phyloP scores from a whole-genome alignment of 2,329 filamentous ascomycete genomes.

The Thermochaetoides dissita region DNA sequence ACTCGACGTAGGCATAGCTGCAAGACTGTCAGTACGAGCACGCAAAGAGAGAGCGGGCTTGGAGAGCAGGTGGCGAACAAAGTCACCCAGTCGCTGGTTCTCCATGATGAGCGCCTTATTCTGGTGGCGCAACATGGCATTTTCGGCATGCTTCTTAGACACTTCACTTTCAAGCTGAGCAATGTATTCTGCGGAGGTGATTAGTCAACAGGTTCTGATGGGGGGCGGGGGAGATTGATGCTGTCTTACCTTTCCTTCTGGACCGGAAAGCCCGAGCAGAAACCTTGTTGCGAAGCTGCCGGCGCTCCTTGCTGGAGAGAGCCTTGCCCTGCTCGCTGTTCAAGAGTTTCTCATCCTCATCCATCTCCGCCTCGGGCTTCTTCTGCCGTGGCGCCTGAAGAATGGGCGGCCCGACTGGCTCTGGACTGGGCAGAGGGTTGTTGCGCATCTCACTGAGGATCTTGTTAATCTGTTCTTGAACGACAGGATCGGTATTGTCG shows the following conservation, averaged over 20 bases:
- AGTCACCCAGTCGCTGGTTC: constrained; percentile 64
- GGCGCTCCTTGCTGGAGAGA: constrained; percentile 91
- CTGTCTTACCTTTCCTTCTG: constrained; percentile 76
- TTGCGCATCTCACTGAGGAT: constrained; percentile 85
- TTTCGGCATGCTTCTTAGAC: constrained; percentile 68
- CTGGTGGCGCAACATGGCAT: constrained; percentile 63
- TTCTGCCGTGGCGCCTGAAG: constrained; percentile 58
- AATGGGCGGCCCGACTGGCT: constrained; percentile 40
- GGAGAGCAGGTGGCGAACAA: constrained; percentile 56
- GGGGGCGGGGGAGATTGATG: constrained; percentile 1
- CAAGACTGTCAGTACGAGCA: no score
- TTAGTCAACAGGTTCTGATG: constrained; percentile 30
- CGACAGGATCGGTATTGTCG: constrained; percentile 50
- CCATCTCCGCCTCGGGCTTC: constrained; percentile 98
- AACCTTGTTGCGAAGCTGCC: constrained; percentile 97
- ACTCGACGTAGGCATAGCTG: no score
- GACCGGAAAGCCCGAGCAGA: constrained; percentile 95
- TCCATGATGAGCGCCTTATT: constrained; percentile 74
- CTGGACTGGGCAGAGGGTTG: constrained; percentile 19
- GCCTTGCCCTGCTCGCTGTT: constrained; percentile 99
- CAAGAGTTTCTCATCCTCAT: constrained; percentile 84
- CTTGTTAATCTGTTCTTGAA: constrained; percentile 88
- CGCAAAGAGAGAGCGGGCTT: no score
- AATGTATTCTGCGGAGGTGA: constrained; percentile 67
- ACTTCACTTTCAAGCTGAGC: constrained; percentile 84